Percentiles rank a stretch among this genome's conserved stretches.
phyloP scores from a whole-genome alignment of 129 eudicot species.

The sunflower (Helianthus annuus) region HanXRQr2.0-SUNRISE NC_035445.2:70994373-70994872 shows the following conservation, averaged over 20 bases:
- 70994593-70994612: not conserved
- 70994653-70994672: too few species aligned
- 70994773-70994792: too few species aligned
- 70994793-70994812: too few species aligned
- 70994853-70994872: not conserved
- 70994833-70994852: not conserved
- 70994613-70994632: not conserved
- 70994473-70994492: conserved; percentile 57
- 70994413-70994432: not conserved
- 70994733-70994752: too few species aligned
- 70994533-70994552: conserved; percentile 62
- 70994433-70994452: conserved; percentile 50
- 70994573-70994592: conserved; percentile 40
- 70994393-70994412: conserved; percentile 17
- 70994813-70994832: too few species aligned
- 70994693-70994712: too few species aligned
- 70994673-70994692: too few species aligned
- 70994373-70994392: not conserved
- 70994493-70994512: conserved; percentile 38
- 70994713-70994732: too few species aligned
- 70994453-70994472: conserved; percentile 87
- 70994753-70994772: too few species aligned
- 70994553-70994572: conserved; percentile 53
- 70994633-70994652: too few species aligned
- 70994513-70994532: conserved; percentile 47